Conservation (phyloP, 2,329 filamentous ascomycete species). For the Pezicula carpinea region DNA sequence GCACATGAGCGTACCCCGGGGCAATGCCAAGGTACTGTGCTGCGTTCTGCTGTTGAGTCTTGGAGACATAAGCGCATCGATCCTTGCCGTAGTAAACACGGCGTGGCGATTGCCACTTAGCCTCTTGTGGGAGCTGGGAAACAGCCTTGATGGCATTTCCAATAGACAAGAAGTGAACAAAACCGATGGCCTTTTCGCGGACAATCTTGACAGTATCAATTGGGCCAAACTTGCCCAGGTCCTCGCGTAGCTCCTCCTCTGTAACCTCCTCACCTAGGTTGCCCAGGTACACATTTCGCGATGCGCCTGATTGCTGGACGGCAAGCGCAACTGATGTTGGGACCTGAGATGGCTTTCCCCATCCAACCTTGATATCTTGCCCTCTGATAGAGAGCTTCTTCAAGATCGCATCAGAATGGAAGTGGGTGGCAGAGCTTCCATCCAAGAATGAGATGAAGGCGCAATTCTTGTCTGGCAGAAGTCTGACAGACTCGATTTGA, state of each 20-base stretch:
- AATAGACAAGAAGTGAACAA: conserved; percentile 96
- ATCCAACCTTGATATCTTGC: conserved; percentile 98
- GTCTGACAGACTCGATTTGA: conserved; percentile 96
- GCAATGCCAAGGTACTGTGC: conserved; percentile 97
- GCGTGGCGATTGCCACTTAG: conserved; percentile 93
- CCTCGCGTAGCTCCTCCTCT: conserved; percentile 90
- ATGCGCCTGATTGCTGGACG: conserved; percentile 95
- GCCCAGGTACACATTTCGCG: conserved; percentile 93
- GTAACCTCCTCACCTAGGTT: conserved; percentile 86
- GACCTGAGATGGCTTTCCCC: conserved; percentile 97
- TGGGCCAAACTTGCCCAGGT: conserved; percentile 90
- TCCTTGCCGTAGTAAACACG: conserved; percentile 99
- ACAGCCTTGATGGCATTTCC: conserved; percentile 98
- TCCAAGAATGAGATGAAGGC: conserved; percentile 99
- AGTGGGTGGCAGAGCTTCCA: conserved; percentile 94
- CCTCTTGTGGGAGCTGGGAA: conserved; percentile 89
- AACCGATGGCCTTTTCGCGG: conserved; percentile 95
- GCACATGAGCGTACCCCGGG: conserved; percentile 90
- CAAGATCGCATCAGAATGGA: conserved; percentile 98
- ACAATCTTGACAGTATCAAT: conserved; percentile 98
- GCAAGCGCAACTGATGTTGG: conserved; percentile 96
- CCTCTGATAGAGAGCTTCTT: conserved; percentile 99
- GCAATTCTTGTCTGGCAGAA: conserved; percentile 98
- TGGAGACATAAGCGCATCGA: conserved; percentile 95
- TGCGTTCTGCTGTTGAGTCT: conserved; percentile 98